These are phyloP conservation scores for Thraustochytrium striatum DNA, from an alignment of 352 stramenopile species.

Conservation along the genomic window DNA sequence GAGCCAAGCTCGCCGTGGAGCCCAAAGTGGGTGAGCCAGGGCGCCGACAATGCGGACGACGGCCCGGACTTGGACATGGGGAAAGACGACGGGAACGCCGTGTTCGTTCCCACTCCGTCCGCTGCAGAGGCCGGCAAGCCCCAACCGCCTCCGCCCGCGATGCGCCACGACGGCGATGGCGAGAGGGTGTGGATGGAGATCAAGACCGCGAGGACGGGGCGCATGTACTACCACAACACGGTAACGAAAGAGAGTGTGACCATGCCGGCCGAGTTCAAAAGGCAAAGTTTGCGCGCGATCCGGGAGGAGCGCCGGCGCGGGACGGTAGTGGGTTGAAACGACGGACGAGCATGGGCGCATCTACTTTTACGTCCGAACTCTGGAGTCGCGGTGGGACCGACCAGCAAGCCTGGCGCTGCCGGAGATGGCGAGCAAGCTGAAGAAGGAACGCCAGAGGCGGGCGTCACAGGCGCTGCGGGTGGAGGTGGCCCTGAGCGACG, in stretches of 20 bases:
- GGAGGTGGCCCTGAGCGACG: neutral
- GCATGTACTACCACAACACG: slow-evolving; percentile 42
- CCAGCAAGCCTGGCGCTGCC: slow-evolving; percentile 9
- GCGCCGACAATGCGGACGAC: no score
- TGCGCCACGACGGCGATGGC: no score
- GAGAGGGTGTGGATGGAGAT: neutral
- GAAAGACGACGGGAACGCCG: no score
- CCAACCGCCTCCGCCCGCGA: no score
- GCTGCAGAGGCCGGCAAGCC: no score
- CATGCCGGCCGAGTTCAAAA: slow-evolving; percentile 3
- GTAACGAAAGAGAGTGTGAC: slow-evolving; percentile 5
- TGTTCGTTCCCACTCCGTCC: no score
- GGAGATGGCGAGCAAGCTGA: neutral
- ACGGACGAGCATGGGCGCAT: slow-evolving; percentile 13
- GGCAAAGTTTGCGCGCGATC: neutral
- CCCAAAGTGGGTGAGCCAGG: no score
- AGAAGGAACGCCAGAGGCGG: neutral
- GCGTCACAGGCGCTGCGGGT: neutral
- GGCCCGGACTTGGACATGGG: no score
- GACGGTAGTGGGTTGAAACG: slow-evolving; percentile 1
- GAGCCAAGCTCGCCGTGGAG: no score
- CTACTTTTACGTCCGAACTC: slow-evolving; percentile 17
- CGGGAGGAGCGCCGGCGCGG: neutral
- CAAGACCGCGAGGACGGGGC: neutral
- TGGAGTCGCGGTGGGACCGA: slow-evolving; percentile 22